These are phyloP conservation scores for Coemansia sp. DNA, from an alignment of 192 early-diverging fungal genomes.

Conservation along the genomic window DNA sequence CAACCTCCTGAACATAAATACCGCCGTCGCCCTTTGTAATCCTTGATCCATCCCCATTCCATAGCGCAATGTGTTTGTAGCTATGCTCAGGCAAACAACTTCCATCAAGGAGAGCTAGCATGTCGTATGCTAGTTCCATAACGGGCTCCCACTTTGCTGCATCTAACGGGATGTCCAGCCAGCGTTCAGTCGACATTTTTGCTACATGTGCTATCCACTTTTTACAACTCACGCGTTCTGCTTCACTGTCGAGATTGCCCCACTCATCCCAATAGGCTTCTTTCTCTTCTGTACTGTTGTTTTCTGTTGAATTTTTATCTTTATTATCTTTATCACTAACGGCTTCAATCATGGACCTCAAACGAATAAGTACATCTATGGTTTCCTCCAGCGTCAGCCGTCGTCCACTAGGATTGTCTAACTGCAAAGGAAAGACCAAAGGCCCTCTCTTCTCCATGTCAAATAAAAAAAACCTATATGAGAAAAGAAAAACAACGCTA, in stretches of 20 bases:
- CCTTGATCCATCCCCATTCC: slow-evolving; percentile 1
- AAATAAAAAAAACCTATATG: neutral
- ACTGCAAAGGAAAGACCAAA: neutral
- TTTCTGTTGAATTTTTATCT: neutral
- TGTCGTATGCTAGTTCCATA: slow-evolving; percentile 6
- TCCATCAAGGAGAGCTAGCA: neutral
- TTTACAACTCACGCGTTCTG: slow-evolving; percentile 3
- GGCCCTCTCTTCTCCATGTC: neutral
- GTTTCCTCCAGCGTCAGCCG: neutral
- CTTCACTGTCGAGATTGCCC: slow-evolving; percentile 2
- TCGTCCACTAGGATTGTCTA: neutral
- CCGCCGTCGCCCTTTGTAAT: neutral
- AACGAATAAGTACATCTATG: slow-evolving; percentile 2
- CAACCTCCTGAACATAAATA: slow-evolving; percentile 15
- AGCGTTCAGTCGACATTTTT: neutral
- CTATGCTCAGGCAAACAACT: neutral
- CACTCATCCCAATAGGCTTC: slow-evolving; percentile 7
- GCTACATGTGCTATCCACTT: slow-evolving; percentile 6
- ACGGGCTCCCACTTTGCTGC: neutral
- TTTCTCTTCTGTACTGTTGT: neutral
- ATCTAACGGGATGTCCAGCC: neutral
- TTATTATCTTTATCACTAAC: neutral
- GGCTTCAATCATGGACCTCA: neutral
- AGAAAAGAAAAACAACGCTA: too few species aligned
- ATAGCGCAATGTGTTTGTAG: neutral